These are phyloP conservation scores for Zanthoxylum bungeanum DNA, from an alignment of 345 rosid genomes.

Conservation along the genomic window DNA sequence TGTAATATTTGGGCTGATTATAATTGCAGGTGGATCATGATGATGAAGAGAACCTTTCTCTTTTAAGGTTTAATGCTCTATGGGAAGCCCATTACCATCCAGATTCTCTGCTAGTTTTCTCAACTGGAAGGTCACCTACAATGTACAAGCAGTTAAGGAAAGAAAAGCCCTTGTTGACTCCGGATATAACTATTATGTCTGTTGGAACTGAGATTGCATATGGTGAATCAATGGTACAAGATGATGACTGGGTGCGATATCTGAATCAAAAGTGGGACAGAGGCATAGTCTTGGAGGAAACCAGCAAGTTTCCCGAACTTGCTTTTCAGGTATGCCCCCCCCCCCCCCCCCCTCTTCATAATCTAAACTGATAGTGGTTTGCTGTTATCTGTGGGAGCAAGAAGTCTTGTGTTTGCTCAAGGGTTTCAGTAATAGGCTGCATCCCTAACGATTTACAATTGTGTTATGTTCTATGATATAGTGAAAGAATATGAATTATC, in stretches of 20 bases:
- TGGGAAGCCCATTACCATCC: constrained; percentile 83
- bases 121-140: constrained; percentile 73
- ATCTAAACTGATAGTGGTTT: not conserved
- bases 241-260: constrained; percentile 62
- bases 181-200: constrained; percentile 76
- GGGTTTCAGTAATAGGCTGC: not conserved
- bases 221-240: constrained; percentile 56
- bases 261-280: constrained; percentile 72
- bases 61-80: constrained; percentile 74
- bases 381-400: not conserved
- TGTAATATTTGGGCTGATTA: not conserved
- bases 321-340: constrained; percentile 47
- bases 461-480: not conserved
- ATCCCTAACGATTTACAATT: not conserved
- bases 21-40: constrained; percentile 74
- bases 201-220: constrained; percentile 91
- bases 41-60: constrained; percentile 58
- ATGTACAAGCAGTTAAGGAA: constrained; percentile 53
- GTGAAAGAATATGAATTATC: not conserved
- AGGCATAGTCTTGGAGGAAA: constrained; percentile 60
- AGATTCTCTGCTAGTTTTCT: constrained; percentile 73
- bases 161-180: constrained; percentile 72
- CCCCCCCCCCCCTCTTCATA: too few relatives aligned
- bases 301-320: constrained; percentile 67
- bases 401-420: not conserved